Evolutionary conservation across 2,329 filamentous ascomycete genomes (phyloP).

Genomic region (Fusarium neocosmosporiellum): DNA sequence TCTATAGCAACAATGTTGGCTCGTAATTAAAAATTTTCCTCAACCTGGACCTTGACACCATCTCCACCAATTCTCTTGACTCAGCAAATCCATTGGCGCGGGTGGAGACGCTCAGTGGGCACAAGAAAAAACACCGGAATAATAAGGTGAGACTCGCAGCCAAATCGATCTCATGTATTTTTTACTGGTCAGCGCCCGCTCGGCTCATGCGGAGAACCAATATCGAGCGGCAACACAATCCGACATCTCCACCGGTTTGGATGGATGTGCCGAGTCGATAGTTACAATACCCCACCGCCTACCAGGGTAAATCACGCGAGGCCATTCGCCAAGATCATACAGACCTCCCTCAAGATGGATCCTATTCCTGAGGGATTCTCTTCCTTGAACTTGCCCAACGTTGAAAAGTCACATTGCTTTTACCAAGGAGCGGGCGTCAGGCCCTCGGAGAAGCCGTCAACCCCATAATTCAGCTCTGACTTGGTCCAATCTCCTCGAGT

Average conservation of each 20-base stretch:
- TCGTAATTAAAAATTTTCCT: background rate
- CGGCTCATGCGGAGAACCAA: background rate
- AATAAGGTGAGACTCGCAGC: background rate
- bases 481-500: background rate
- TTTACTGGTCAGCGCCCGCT: background rate
- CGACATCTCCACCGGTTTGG: background rate
- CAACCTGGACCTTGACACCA: background rate
- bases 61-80: background rate
- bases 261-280: background rate
- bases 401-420: background rate
- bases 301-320: background rate
- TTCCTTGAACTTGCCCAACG: background rate
- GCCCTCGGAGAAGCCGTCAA: background rate
- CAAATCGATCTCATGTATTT: background rate
- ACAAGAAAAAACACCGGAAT: background rate
- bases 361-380: background rate
- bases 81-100: background rate
- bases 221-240: background rate
- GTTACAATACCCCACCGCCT: background rate
- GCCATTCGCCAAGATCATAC: background rate
- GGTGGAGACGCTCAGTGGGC: background rate
- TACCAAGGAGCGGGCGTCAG: background rate
- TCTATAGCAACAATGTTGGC: background rate
- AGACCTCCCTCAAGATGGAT: background rate
- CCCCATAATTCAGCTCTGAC: background rate